Conservation (phyloP, 2,329 filamentous ascomycete species). For the Exophiala oligosperma region DNA sequence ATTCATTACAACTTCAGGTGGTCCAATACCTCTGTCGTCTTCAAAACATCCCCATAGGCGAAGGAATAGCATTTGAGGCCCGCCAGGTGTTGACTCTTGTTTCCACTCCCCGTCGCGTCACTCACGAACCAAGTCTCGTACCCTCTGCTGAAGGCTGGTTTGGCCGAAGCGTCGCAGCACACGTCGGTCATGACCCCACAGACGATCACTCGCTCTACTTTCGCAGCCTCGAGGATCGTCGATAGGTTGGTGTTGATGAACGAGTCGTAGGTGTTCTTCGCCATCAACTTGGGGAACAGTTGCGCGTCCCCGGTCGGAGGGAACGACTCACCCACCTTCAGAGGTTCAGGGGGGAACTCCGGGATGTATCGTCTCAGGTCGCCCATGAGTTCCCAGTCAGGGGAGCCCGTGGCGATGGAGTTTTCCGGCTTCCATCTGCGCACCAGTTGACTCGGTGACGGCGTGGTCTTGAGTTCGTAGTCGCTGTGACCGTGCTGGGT, state of each 20-base stretch:
- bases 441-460: conserved; percentile 41
- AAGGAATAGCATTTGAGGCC: conserved; percentile 37
- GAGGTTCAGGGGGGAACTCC: not conserved
- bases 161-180: conserved; percentile 42
- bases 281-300: conserved; percentile 27
- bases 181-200: conserved; percentile 46
- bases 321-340: conserved; percentile 11
- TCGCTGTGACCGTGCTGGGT: conserved; percentile 43
- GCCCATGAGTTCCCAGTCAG: conserved; percentile 37
- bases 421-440: conserved; percentile 39
- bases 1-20: not conserved
- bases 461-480: conserved; percentile 33
- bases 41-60: conserved; percentile 39
- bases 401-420: conserved; percentile 34
- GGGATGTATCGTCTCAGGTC: conserved; percentile 27
- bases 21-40: conserved; percentile 33
- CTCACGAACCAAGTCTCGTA: conserved; percentile 44
- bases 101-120: conserved; percentile 41
- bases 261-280: conserved; percentile 45
- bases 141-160: conserved; percentile 42
- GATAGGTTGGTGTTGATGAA: conserved; percentile 40
- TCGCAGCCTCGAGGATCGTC: conserved; percentile 29
- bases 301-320: not conserved
- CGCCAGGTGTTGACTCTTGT: conserved; percentile 35
- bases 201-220: conserved; percentile 37